Conservation (phyloP, 2,329 filamentous ascomycete species). For the Rhexocercosporidium sp. region DNA sequence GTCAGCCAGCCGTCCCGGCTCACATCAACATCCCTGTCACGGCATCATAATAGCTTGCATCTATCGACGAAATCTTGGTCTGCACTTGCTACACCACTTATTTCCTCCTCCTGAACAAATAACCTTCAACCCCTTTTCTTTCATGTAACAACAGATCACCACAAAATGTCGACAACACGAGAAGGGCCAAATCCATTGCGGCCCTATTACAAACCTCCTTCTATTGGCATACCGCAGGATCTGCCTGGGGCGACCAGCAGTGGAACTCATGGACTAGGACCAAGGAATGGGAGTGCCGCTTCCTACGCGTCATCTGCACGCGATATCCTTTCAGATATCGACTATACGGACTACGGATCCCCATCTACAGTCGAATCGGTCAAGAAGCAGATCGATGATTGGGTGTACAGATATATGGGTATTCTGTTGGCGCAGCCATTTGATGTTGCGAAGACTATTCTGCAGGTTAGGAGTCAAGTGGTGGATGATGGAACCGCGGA, state of each 20-base stretch:
- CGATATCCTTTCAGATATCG: slow-evolving; percentile 86
- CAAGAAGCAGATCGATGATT: slow-evolving; percentile 79
- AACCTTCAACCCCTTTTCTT: slow-evolving; percentile 11
- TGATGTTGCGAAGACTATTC: slow-evolving; percentile 91
- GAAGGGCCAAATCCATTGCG: slow-evolving; percentile 63
- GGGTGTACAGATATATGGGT: slow-evolving; percentile 90
- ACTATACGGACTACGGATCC: slow-evolving; percentile 88
- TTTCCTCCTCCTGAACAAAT: background rate
- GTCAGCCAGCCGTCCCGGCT: slow-evolving; percentile 8
- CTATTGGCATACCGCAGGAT: slow-evolving; percentile 62
- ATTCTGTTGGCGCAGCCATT: slow-evolving; percentile 93
- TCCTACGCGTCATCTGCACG: slow-evolving; percentile 71
- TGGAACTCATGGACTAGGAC: slow-evolving; percentile 39
- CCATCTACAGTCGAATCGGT: slow-evolving; percentile 76
- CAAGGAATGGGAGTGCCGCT: slow-evolving; percentile 47
- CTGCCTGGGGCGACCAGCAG: slow-evolving; percentile 43
- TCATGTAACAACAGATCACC: slow-evolving; percentile 16
- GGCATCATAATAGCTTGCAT: slow-evolving; percentile 23
- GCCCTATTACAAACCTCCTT: slow-evolving; percentile 68
- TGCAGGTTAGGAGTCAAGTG: slow-evolving; percentile 73
- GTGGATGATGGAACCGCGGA: slow-evolving; percentile 31
- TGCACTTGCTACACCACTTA: slow-evolving; percentile 1
- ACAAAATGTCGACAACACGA: slow-evolving; percentile 51
- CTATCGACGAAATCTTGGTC: slow-evolving; percentile 26
- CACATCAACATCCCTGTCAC: slow-evolving; percentile 27